Percentiles rank a stretch among this genome's conserved stretches.
Conservation (phyloP, 805 yeast species). For the Teunomyces kruisii region DNA sequence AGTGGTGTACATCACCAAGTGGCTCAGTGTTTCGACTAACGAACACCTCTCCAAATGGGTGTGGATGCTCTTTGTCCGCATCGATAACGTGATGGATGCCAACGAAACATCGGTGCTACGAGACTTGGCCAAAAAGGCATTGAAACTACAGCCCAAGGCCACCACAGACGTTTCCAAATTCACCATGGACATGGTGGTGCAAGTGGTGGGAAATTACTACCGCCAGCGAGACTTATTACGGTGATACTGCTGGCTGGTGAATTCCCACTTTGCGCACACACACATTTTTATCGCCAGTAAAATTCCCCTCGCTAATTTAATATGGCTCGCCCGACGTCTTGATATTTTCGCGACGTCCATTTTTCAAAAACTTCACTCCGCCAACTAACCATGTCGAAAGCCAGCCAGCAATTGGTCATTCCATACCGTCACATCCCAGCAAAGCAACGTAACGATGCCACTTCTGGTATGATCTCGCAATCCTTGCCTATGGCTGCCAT, state of each 20-base stretch:
- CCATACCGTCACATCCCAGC: constrained; percentile 49
- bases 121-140: constrained; percentile 39
- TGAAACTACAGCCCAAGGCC: constrained; percentile 20
- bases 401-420: constrained; percentile 7
- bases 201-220: constrained; percentile 31
- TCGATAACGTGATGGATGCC: constrained; percentile 35
- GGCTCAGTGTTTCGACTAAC: constrained; percentile 34
- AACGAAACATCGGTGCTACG: constrained; percentile 34
- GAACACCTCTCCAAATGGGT: constrained; percentile 35
- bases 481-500: constrained; percentile 69
- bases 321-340: background rate
- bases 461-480: constrained; percentile 49
- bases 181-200: constrained; percentile 31
- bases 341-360: background rate
- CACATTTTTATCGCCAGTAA: too few relatives aligned
- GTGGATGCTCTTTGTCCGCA: constrained; percentile 30
- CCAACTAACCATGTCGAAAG: constrained; percentile 1
- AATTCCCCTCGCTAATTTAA: too few relatives aligned
- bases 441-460: constrained; percentile 44
- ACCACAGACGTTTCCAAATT: constrained; percentile 16
- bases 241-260: background rate
- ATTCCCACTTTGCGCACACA: too few relatives aligned
- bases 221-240: constrained; percentile 34
- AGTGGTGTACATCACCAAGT: constrained; percentile 33
- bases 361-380: background rate